phyloP scores from a whole-genome alignment of 2,329 filamentous ascomycete genomes.

The Stachybotrys echinatus region DNA sequence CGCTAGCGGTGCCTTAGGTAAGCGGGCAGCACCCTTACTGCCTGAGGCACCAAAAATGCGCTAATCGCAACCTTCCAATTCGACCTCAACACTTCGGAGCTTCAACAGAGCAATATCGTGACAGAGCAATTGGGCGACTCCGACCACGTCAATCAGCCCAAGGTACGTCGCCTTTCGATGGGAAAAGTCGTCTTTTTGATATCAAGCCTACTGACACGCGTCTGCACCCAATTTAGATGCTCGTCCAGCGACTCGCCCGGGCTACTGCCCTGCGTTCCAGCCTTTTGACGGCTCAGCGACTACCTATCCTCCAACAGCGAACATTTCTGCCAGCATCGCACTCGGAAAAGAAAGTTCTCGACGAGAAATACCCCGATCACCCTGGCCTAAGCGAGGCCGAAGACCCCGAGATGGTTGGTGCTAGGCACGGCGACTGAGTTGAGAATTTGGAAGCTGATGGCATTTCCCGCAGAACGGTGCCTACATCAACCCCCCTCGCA shows the following conservation, averaged over 20 bases:
- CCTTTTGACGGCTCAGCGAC: slow-evolving; percentile 40
- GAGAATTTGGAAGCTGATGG: slow-evolving; percentile 13
- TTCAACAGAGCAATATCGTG: slow-evolving; percentile 21
- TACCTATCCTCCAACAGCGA: slow-evolving; percentile 52
- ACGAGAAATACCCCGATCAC: slow-evolving; percentile 48
- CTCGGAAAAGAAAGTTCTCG: slow-evolving; percentile 38
- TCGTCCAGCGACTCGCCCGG: slow-evolving; percentile 54
- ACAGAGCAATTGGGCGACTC: slow-evolving; percentile 32
- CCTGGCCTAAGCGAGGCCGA: slow-evolving; percentile 49
- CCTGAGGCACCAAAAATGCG: slow-evolving; percentile 27
- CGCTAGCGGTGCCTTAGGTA: neutral
- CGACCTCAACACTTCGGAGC: slow-evolving; percentile 24
- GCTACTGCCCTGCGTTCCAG: slow-evolving; percentile 37
- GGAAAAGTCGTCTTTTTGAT: slow-evolving; percentile 4
- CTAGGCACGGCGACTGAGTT: slow-evolving; percentile 2
- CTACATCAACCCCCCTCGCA: slow-evolving; percentile 70
- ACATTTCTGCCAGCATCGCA: slow-evolving; percentile 48
- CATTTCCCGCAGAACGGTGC: slow-evolving; percentile 65
- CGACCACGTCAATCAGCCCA: slow-evolving; percentile 22
- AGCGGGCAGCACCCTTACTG: slow-evolving; percentile 4
- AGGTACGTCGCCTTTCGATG: slow-evolving; percentile 15
- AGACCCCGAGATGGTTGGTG: slow-evolving; percentile 61
- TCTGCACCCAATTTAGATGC: slow-evolving; percentile 43
- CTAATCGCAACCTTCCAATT: slow-evolving; percentile 15
- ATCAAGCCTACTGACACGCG: slow-evolving; percentile 6